Conservation (phyloP, 331 rosid species). For the Quercus phellos region DNA sequence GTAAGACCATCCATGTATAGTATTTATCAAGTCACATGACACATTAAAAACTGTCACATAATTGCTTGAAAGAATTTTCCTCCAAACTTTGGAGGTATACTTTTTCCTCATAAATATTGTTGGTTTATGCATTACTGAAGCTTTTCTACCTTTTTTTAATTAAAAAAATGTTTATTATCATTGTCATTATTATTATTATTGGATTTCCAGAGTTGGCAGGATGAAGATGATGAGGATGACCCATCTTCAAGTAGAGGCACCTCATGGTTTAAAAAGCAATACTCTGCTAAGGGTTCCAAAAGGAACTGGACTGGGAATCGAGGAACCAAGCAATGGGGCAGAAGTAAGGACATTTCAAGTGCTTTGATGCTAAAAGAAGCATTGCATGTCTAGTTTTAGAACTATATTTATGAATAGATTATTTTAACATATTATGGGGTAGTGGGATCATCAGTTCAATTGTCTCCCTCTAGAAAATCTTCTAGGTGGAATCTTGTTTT, state of each 20-base stretch:
- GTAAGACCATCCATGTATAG: no score
- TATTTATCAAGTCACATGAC: no score
- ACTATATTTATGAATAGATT: neutral
- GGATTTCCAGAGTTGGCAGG: conserved; percentile 53
- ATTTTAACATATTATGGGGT: neutral
- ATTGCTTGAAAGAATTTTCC: no score
- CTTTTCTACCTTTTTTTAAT: neutral
- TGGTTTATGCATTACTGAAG: neutral
- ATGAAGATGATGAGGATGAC: conserved; percentile 42
- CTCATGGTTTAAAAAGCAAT: conserved; percentile 60
- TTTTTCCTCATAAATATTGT: neutral
- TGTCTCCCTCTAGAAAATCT: neutral
- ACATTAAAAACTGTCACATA: no score
- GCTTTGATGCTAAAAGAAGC: conserved; percentile 4
- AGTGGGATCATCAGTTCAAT: neutral
- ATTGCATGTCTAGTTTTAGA: conserved; percentile 9
- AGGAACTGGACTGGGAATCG: conserved; percentile 34
- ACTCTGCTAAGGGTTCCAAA: conserved; percentile 38
- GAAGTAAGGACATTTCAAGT: conserved; percentile 45
- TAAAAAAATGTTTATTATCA: no score
- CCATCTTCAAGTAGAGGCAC: conserved; percentile 59
- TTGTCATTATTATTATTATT: neutral
- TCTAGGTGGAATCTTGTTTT: conserved; percentile 1
- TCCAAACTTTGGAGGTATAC: no score
- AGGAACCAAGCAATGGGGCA: conserved; percentile 24